phyloP scores from a whole-genome alignment of 768 basidiomycete species.

The Suillus cothurnatus region DNA sequence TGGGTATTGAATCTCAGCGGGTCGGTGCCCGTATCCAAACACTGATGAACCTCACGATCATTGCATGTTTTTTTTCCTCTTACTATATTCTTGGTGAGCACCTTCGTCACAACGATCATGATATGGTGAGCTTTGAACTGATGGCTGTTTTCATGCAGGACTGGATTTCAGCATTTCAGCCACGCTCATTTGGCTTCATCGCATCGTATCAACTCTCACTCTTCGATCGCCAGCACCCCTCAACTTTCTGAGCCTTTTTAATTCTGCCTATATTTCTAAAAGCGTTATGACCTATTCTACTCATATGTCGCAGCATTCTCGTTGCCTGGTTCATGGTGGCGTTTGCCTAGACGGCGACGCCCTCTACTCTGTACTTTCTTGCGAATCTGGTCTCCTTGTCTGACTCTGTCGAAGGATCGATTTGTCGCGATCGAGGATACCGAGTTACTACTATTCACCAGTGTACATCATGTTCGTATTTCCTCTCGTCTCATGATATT shows the following conservation, averaged over 20 bases:
- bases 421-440: not conserved
- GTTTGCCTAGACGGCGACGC: not conserved
- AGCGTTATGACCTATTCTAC: not conserved
- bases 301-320: not conserved
- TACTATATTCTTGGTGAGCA: constrained; percentile 1
- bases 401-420: not conserved
- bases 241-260: not conserved
- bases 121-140: not conserved
- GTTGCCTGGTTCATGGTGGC: not conserved
- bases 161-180: not conserved
- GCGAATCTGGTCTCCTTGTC: not conserved
- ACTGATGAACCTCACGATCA: constrained; percentile 2
- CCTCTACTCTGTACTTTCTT: not conserved
- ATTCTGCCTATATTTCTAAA: not conserved
- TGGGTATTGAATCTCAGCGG: constrained; percentile 40
- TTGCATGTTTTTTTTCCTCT: not conserved
- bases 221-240: not conserved
- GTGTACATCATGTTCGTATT: not conserved
- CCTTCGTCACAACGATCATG: not conserved
- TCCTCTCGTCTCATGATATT: not conserved
- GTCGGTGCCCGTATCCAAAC: not conserved
- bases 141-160: not conserved
- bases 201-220: constrained; percentile 1
- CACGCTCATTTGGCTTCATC: constrained; percentile 1
- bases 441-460: not conserved